Evolutionary conservation across 2,329 filamentous ascomycete genomes (phyloP).

Genomic region (Trichoderma sp.): DNA sequence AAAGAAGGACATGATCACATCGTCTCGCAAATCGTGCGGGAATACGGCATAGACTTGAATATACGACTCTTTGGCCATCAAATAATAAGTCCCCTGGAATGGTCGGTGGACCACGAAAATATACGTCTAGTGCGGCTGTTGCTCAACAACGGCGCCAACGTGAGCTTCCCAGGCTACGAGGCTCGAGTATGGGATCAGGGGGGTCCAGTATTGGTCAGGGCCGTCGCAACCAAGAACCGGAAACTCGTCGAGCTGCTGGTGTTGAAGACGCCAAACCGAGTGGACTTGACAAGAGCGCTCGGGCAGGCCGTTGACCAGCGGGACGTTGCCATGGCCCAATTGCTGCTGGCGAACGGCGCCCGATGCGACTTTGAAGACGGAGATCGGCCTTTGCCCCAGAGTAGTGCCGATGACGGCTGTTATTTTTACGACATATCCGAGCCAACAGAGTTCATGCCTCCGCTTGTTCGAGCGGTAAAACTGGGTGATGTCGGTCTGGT

Average conservation of each 20-base stretch:
- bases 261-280: not conserved
- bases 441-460: not conserved
- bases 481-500: not conserved
- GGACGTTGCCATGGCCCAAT: not conserved
- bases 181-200: not conserved
- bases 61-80: not conserved
- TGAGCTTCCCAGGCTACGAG: not conserved
- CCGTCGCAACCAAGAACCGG: not conserved
- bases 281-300: not conserved
- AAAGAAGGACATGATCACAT: not conserved
- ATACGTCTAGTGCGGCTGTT: not conserved
- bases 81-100: not conserved
- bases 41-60: constrained; percentile 1
- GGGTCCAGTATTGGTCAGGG: not conserved
- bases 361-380: not conserved
- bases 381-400: not conserved
- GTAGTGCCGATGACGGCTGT: not conserved
- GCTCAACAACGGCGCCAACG: not conserved
- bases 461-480: not conserved
- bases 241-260: not conserved
- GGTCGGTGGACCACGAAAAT: not conserved
- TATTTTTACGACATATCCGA: not conserved
- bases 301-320: not conserved
- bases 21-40: not conserved
- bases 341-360: not conserved